These are phyloP conservation scores for Thalassiosira ordinaria DNA, from an alignment of 352 stramenopile species.

Conservation along the genomic window DNA sequence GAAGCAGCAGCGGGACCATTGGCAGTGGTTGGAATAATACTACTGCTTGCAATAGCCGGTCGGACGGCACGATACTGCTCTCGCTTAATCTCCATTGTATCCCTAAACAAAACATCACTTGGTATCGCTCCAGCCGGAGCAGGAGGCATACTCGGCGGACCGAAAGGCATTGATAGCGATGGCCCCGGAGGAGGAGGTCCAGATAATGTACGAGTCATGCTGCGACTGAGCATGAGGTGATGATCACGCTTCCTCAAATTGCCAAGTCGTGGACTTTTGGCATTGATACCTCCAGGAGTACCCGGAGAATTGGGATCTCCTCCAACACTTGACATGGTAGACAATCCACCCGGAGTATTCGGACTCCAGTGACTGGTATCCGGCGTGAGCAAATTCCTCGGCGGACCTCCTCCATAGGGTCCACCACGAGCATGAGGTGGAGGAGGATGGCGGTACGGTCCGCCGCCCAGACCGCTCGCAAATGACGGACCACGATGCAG, in stretches of 20 bases:
- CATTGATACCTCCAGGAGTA: too few species aligned
- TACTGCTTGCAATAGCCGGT: constrained; percentile 2
- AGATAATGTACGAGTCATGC: constrained; percentile 38
- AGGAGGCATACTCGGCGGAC: background rate
- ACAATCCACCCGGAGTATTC: constrained; percentile 47
- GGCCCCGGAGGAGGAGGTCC: background rate
- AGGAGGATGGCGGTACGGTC: constrained; percentile 21
- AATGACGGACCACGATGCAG: too few species aligned
- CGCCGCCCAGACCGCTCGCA: too few species aligned
- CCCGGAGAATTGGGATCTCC: constrained; percentile 33
- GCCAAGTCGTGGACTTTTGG: background rate
- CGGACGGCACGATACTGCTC: constrained; percentile 73
- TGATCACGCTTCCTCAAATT: constrained; percentile 10
- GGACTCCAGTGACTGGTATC: constrained; percentile 40
- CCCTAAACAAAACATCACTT: constrained; percentile 67
- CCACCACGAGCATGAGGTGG: constrained; percentile 39
- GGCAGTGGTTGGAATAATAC: background rate
- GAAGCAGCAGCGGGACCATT: background rate
- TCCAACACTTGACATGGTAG: constrained; percentile 35
- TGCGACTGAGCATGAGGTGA: constrained; percentile 15
- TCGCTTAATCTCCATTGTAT: constrained; percentile 67
- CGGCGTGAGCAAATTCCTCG: constrained; percentile 34
- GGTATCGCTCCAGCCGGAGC: constrained; percentile 11
- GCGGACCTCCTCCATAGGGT: background rate
- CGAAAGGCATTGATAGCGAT: background rate